Evolutionary conservation across 2,329 filamentous ascomycete genomes (phyloP).

Genomic region (Penicillium thymicola): DNA sequence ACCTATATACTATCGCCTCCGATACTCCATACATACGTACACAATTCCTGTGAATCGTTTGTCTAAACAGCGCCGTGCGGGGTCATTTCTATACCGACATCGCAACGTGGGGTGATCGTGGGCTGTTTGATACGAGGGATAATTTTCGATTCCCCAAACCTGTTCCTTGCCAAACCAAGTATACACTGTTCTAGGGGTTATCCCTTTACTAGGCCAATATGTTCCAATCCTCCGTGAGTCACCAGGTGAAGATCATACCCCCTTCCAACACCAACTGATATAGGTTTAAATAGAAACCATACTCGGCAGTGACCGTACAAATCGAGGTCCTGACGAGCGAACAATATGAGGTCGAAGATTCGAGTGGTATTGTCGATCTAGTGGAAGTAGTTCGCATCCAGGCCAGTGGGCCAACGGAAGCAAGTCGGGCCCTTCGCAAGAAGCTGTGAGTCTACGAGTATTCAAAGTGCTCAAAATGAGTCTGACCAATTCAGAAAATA

Average conservation of each 20-base stretch:
- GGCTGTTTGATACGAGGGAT: background rate
- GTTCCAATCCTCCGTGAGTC: constrained; percentile 37
- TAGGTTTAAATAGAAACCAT: constrained; percentile 64
- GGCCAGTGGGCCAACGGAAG: constrained; percentile 78
- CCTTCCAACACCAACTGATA: constrained; percentile 2
- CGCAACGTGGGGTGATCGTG: constrained; percentile 10
- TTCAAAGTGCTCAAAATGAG: constrained; percentile 8
- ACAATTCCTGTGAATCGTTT: background rate
- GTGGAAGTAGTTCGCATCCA: constrained; percentile 93
- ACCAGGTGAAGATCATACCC: background rate
- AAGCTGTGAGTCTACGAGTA: constrained; percentile 63
- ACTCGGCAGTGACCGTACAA: constrained; percentile 87
- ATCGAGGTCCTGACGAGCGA: constrained; percentile 89
- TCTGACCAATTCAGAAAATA: constrained; percentile 64
- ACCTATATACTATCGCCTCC: background rate
- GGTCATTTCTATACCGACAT: constrained; percentile 11
- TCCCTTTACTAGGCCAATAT: constrained; percentile 20
- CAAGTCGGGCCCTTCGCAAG: constrained; percentile 88
- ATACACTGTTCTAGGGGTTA: background rate
- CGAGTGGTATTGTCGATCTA: constrained; percentile 87
- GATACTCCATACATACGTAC: background rate
- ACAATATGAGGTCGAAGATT: constrained; percentile 83
- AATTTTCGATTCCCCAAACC: background rate
- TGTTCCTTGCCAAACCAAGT: background rate
- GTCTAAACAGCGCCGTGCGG: constrained; percentile 14